A percentile compares a stretch with the other conserved stretches of the same genome.
Evolutionary conservation across 257 asterid genomes (phyloP).

Genomic region (Marsdenia floribunda): DNA sequence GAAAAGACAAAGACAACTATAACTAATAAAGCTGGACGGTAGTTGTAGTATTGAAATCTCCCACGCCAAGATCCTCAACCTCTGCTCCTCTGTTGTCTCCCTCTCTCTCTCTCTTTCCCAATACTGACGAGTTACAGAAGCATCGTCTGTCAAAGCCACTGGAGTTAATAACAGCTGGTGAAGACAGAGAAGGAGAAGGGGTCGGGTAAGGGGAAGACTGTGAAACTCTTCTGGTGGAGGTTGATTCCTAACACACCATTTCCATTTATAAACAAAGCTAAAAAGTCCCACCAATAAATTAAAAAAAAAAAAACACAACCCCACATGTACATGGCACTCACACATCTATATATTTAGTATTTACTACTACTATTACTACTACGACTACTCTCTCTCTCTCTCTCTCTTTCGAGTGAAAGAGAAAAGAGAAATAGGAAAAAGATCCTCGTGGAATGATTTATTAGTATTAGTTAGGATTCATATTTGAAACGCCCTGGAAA

Average conservation of each 20-base stretch:
- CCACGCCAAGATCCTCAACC: neutral
- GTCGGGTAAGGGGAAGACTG: neutral
- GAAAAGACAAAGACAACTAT: neutral
- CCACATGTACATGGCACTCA: neutral
- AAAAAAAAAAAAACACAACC: neutral
- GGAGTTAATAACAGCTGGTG: neutral
- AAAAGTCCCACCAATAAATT: neutral
- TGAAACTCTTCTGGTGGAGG: slow-evolving; percentile 17
- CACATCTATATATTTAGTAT: too few relatives aligned
- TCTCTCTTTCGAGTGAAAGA: neutral
- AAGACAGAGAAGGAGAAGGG: neutral
- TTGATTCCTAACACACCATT: neutral
- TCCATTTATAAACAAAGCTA: slow-evolving; percentile 6
- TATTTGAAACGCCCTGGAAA: slow-evolving; percentile 7
- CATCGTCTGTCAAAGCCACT: neutral
- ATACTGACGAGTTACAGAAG: neutral
- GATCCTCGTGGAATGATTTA: slow-evolving; percentile 2
- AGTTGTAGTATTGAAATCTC: neutral
- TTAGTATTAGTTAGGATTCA: neutral
- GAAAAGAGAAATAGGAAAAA: neutral
- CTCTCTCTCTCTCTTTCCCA: neutral
- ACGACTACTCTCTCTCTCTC: too few relatives aligned
- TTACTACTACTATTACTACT: too few relatives aligned
- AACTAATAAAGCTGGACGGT: neutral
- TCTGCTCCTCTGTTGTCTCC: too few relatives aligned